Conservation (phyloP, 305 asterid genomes). For the Solanum chacoense region DNA sequence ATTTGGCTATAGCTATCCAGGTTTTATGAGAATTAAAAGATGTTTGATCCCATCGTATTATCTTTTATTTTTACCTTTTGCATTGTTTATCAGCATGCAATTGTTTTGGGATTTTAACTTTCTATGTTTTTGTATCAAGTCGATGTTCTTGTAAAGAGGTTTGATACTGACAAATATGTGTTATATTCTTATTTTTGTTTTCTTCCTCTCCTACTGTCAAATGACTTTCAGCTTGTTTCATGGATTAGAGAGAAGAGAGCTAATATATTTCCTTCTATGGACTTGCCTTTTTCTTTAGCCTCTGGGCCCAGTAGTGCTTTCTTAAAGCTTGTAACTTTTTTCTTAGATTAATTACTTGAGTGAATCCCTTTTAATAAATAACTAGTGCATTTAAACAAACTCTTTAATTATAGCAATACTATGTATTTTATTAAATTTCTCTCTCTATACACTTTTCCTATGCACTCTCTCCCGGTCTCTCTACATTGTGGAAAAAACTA, state of each 20-base stretch:
- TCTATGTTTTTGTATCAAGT: not conserved
- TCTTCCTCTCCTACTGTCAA: not conserved
- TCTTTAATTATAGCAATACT: no score
- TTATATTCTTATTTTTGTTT: not conserved
- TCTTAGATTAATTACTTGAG: no score
- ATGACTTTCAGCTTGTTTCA: not conserved
- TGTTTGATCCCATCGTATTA: not conserved
- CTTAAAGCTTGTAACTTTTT: not conserved
- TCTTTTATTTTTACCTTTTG: not conserved
- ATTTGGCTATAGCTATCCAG: not conserved
- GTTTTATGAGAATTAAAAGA: not conserved
- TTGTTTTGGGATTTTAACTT: no score
- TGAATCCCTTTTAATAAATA: not conserved
- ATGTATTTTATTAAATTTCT: not conserved
- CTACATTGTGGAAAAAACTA: no score
- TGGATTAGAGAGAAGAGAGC: not conserved
- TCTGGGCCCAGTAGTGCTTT: not conserved
- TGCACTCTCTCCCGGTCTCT: no score
- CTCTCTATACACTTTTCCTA: not conserved
- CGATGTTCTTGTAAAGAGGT: not conserved
- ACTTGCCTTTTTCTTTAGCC: no score
- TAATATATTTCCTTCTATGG: no score
- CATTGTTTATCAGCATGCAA: not conserved
- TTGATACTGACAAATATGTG: not conserved
- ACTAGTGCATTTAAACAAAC: not conserved